Percentiles rank a stretch among this genome's conserved stretches.
These are phyloP conservation scores for Microcos paniculata DNA, from an alignment of 345 rosid genomes.

Conservation along the genomic window DNA sequence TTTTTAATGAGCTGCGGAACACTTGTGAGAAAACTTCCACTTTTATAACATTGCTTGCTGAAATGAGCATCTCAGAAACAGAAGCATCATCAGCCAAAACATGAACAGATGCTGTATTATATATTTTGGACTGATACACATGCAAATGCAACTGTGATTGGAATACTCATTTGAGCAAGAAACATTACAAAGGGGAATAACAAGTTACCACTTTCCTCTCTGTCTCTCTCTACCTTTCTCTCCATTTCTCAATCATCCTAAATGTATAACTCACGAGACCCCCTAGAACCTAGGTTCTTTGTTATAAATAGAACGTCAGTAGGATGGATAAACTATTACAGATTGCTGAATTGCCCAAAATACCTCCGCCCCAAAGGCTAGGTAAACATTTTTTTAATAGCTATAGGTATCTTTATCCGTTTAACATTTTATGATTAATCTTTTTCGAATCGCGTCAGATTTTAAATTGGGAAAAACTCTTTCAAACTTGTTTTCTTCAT, in stretches of 20 bases:
- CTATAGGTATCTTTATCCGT: no score
- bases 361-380: neutral
- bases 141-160: conserved; percentile 22
- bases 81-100: conserved; percentile 12
- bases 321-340: neutral
- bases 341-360: conserved; percentile 15
- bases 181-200: conserved; percentile 35
- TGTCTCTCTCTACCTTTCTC: neutral
- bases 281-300: neutral
- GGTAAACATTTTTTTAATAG: no score
- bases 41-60: conserved; percentile 35
- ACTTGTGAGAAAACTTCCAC: conserved; percentile 22
- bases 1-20: no score
- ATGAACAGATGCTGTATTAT: neutral
- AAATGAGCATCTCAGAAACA: conserved; percentile 45
- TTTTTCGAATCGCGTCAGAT: no score
- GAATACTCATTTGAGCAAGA: conserved; percentile 68
- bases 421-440: no score
- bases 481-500: no score
- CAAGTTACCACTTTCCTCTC: neutral
- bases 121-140: neutral
- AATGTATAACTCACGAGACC: neutral
- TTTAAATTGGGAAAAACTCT: no score
- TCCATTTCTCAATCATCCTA: neutral
- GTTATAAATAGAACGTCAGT: conserved; percentile 10